These are phyloP conservation scores for Entomortierella lignicola DNA, from an alignment of 192 early-diverging fungal genomes.

Conservation along the genomic window DNA sequence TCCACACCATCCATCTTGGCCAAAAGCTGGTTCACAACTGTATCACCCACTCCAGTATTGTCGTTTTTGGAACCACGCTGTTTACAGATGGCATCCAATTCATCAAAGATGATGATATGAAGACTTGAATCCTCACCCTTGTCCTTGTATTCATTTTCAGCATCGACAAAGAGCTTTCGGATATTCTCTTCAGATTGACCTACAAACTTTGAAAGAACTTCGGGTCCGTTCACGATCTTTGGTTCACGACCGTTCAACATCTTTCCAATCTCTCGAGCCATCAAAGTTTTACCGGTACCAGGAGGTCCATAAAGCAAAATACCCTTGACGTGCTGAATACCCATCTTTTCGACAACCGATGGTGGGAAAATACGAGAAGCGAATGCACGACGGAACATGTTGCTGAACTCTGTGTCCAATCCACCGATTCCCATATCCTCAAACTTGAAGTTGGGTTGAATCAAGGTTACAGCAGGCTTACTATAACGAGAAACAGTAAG, in stretches of 20 bases:
- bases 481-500: constrained; percentile 35
- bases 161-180: constrained; percentile 94
- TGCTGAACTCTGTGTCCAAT: constrained; percentile 92
- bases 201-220: constrained; percentile 96
- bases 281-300: constrained; percentile 97
- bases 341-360: constrained; percentile 90
- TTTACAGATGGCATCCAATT: constrained; percentile 98
- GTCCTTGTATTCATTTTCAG: constrained; percentile 94
- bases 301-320: constrained; percentile 92
- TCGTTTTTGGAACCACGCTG: constrained; percentile 94
- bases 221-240: constrained; percentile 95
- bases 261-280: constrained; percentile 98
- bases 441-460: constrained; percentile 96
- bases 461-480: constrained; percentile 76
- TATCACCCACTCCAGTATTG: constrained; percentile 95
- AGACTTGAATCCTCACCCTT: constrained; percentile 90
- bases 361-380: constrained; percentile 97
- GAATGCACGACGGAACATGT: constrained; percentile 97
- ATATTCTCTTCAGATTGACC: constrained; percentile 98
- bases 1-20: constrained; percentile 99
- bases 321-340: constrained; percentile 98
- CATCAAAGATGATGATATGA: constrained; percentile 99
- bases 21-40: constrained; percentile 96
- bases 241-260: constrained; percentile 97
- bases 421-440: constrained; percentile 99